These are phyloP conservation scores for Calonectria pseudoreteaudii DNA, from an alignment of 2,329 filamentous ascomycete species.

Conservation along the genomic window DNA sequence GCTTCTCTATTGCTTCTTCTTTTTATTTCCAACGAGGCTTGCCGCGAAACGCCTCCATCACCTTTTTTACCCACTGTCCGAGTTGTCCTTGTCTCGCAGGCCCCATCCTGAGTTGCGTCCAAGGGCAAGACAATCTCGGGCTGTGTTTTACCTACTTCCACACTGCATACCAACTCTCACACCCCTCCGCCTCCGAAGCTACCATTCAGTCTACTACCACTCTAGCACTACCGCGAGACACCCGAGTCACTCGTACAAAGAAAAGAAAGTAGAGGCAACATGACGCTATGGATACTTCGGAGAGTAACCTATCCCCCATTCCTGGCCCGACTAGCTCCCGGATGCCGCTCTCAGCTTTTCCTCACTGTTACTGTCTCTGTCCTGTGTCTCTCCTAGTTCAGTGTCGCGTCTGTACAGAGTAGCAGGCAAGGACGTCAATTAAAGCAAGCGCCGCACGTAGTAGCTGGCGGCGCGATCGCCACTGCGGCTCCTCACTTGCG, in stretches of 20 bases:
- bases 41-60: not conserved
- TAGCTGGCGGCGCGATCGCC: slow-evolving; percentile 26
- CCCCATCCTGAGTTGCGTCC: slow-evolving; percentile 29
- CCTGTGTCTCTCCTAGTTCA: not conserved
- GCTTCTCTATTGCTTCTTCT: slow-evolving; percentile 22
- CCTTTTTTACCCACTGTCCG: not conserved
- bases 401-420: slow-evolving; percentile 1
- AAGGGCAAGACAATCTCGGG: slow-evolving; percentile 43
- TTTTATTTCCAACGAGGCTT: slow-evolving; percentile 13
- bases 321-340: slow-evolving; percentile 15
- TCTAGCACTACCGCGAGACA: slow-evolving; percentile 41
- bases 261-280: slow-evolving; percentile 14
- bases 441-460: not conserved
- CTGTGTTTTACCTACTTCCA: slow-evolving; percentile 39
- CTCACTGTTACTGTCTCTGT: not conserved
- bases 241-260: slow-evolving; percentile 39
- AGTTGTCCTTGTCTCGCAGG: slow-evolving; percentile 22
- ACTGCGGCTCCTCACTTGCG: slow-evolving; percentile 21
- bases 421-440: not conserved
- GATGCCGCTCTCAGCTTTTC: slow-evolving; percentile 13
- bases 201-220: slow-evolving; percentile 23
- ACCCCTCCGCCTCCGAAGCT: slow-evolving; percentile 32
- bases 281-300: slow-evolving; percentile 26
- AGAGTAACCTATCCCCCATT: slow-evolving; percentile 26
- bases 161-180: slow-evolving; percentile 28